Evolutionary conservation across 352 stramenopile species (phyloP), one percentile per base, ranked within the genome.

Genomic region (Phytophthora pinifolia): DNA sequence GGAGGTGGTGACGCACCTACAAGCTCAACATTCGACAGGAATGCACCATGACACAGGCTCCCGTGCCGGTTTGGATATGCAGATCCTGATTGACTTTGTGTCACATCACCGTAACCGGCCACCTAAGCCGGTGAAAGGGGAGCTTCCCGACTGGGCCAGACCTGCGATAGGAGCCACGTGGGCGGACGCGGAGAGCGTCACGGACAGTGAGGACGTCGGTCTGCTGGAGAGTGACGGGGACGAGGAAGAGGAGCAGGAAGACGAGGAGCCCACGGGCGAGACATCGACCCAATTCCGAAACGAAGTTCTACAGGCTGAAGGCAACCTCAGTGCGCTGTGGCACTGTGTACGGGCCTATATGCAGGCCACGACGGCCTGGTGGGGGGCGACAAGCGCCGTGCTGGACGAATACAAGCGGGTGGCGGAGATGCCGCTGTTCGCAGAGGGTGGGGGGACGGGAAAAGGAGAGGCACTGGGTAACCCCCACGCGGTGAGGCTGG

Each of bases 21-120:
- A 49, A 3, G 53, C 46, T 18, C 71, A 85, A 44, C 69, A 85
- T 41, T 67, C 77, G 8, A 63, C 76, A 8, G 79, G 83, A 1
- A 30, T 82, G 35, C 83, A 91, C 15, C 80, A 91, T 45, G 80
- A 89, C 55, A 64, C 72, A 3, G 57, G 51, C 43, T 88, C 76
- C 1, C 70, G 57, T 33, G 78, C 79, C 1, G 80, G 80, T 0
- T 57, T 85, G n/a, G 83, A 93, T 57, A 91, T 93, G 74, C 83
- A 93, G 67, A 76, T 88, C 51, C 89, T 90, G 55, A 83, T 73
- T 49, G 83, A 91, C 55, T 93, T 93, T 72, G 61, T 90, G 20
- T 60, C 65, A 6, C 58, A 77, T 34, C 76, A 90, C 18, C 73
- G 77, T 14, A 93, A 93, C 38, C 75, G 74, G 12, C 83, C 83